Evolutionary conservation across 108 stramenopile species (phyloP).

Genomic region (Aureococcus anophagefferens): DNA sequence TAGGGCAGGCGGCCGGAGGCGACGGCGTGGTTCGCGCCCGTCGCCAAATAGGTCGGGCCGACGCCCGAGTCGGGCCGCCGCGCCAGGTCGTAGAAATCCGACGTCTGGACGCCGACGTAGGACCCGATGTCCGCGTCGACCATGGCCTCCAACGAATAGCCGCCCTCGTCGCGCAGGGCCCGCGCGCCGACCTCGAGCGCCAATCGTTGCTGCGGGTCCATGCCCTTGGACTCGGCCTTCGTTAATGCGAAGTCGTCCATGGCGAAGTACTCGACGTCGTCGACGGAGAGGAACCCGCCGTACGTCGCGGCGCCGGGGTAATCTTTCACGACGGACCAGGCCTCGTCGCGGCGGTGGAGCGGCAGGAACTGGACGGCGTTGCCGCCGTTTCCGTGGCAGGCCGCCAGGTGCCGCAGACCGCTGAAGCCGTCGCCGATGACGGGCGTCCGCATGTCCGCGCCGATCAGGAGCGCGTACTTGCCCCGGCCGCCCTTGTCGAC

Average conservation of each 20-base stretch:
- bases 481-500: too few species aligned
- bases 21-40: slow-evolving; percentile 7
- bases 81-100: slow-evolving; percentile 8
- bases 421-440: too few species aligned
- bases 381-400: too few species aligned
- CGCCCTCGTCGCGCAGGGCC: slow-evolving; percentile 4
- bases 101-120: slow-evolving; percentile 21
- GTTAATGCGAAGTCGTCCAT: neutral
- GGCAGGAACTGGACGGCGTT: too few species aligned
- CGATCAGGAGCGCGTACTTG: too few species aligned
- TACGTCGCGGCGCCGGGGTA: neutral
- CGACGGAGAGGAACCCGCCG: slow-evolving; percentile 14
- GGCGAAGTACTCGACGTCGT: slow-evolving; percentile 16
- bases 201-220: slow-evolving; percentile 32
- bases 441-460: too few species aligned
- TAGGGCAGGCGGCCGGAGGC: slow-evolving; percentile 10
- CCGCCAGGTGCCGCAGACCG: too few species aligned
- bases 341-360: too few species aligned
- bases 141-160: neutral
- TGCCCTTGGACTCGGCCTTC: slow-evolving; percentile 1
- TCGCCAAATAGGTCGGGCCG: slow-evolving; percentile 1
- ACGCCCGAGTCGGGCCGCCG: neutral
- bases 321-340: too few species aligned
- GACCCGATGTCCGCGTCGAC: slow-evolving; percentile 5
- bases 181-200: too few species aligned